Evolutionary conservation across 2,329 filamentous ascomycete species (phyloP), one percentile per base, ranked within the genome.

Genomic region (Diplodia mutila): DNA sequence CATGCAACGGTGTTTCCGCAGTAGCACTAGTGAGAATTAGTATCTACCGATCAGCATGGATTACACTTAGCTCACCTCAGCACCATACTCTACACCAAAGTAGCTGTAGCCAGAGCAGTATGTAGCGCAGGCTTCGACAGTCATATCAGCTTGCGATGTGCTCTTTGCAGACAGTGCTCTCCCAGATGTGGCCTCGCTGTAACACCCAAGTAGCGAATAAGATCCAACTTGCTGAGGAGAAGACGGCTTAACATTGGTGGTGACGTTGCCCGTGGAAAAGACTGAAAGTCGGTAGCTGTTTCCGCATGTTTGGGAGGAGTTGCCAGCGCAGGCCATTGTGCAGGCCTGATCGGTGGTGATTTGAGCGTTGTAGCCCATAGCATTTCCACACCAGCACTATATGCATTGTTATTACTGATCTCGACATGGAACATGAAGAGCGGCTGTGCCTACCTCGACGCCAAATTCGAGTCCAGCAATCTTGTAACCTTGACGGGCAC

Each of bases 51-150:
- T 2, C 16, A n/a, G 9, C 2, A 12, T 16, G 8, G 1, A 0
- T 23, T 52, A 12, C 8, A 37, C 12, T 9, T 7, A 2, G 23
- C 42, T 34, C n/a, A 64, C 61, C 69, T 82, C 76, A 9, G 68
- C 68, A 3, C 71, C 73, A 65, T 77, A 80, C 68, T 81, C 78
- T 27, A 78, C 71, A 25, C 79, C 80, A 55, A 80, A 81, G 69
- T 75, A 81, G 51, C 72, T 67, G 69, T 77, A 80, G n/a, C 69
- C 73, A 21, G 68, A 68, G 73, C 76, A 79, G 71, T 71, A 80
- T 49, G 70, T 68, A 1, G 76, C 76, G 69, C 80, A 82, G 67
- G 71, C 73, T 42, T 81, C 78, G 16, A 82, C 71, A 7, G 81
- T 80, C 79, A 82, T 79, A 57, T 68, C 72, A 23, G 69, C 61